phyloP scores from a whole-genome alignment of 495 filamentous ascomycete genomes.

The Penicillium parvum region DNA sequence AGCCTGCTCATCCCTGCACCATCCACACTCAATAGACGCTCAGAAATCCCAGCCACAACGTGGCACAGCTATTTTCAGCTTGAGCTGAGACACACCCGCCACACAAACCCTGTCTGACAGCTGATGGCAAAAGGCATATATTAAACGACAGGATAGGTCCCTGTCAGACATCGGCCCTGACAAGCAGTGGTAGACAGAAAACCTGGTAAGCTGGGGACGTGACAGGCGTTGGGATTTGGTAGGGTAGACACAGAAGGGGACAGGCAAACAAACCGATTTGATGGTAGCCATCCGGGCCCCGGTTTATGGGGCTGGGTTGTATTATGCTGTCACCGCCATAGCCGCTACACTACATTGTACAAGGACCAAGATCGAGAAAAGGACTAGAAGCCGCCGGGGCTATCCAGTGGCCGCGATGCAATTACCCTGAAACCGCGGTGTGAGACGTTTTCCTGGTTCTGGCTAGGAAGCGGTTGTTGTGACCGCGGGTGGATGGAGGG shows the following conservation, averaged over 20 bases:
- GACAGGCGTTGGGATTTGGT: neutral
- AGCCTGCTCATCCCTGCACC: conserved; percentile 6
- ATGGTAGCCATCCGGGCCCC: too few species aligned
- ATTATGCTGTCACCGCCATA: conserved; percentile 5
- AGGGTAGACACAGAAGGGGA: neutral
- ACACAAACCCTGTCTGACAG: neutral
- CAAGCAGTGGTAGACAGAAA: neutral
- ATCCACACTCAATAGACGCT: neutral
- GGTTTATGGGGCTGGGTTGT: neutral
- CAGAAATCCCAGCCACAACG: conserved; percentile 10
- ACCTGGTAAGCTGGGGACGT: too few species aligned
- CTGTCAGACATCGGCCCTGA: conserved; percentile 1
- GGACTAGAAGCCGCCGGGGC: conserved; percentile 8
- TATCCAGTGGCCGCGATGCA: conserved; percentile 18
- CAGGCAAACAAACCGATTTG: conserved; percentile 2
- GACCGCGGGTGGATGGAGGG: conserved; percentile 16
- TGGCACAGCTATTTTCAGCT: conserved; percentile 11
- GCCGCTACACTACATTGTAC: conserved; percentile 2
- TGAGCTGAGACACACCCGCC: conserved; percentile 1
- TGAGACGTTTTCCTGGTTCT: conserved; percentile 9
- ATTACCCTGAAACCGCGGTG: conserved; percentile 24
- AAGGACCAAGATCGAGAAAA: conserved; percentile 4
- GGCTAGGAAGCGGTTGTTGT: neutral
- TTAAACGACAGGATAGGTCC: conserved; percentile 13
- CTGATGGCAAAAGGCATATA: too few species aligned